Evolutionary conservation across 2,329 filamentous ascomycete genomes (phyloP).

Genomic region (Monosporascus cannonballus): DNA sequence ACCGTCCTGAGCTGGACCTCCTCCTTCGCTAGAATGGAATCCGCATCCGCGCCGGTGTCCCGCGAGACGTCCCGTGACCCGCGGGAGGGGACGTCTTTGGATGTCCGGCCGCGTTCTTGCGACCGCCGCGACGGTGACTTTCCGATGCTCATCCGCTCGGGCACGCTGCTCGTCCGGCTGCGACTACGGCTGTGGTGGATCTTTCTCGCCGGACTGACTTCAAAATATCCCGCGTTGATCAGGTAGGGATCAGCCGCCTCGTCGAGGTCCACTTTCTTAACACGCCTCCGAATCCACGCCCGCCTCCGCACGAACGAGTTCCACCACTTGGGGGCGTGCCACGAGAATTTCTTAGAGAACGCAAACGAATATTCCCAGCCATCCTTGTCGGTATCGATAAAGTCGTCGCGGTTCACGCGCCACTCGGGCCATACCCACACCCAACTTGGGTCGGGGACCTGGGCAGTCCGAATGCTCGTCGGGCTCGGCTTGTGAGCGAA

Average conservation of each 20-base stretch:
- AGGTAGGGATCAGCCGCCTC: slow-evolving; percentile 52
- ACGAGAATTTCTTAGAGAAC: slow-evolving; percentile 68
- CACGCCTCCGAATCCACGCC: slow-evolving; percentile 78
- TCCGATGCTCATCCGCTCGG: slow-evolving; percentile 24
- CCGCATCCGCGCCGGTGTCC: slow-evolving; percentile 20
- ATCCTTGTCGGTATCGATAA: slow-evolving; percentile 66
- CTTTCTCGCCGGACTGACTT: slow-evolving; percentile 54
- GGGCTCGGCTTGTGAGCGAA: slow-evolving; percentile 52
- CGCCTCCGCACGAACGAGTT: slow-evolving; percentile 90
- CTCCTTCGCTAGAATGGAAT: slow-evolving; percentile 32
- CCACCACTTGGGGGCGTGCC: slow-evolving; percentile 90
- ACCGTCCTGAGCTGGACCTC: slow-evolving; percentile 50
- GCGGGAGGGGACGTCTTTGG: slow-evolving; percentile 20
- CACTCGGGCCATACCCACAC: slow-evolving; percentile 73
- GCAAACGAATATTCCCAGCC: slow-evolving; percentile 97
- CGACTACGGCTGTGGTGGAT: slow-evolving; percentile 28
- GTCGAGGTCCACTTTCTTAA: slow-evolving; percentile 50
- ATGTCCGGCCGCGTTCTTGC: slow-evolving; percentile 23
- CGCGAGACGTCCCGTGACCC: slow-evolving; percentile 25
- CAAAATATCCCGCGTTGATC: slow-evolving; percentile 75
- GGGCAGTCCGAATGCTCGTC: slow-evolving; percentile 72
- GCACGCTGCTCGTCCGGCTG: slow-evolving; percentile 30
- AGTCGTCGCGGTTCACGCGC: slow-evolving; percentile 64
- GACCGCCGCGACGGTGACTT: slow-evolving; percentile 24
- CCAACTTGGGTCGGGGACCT: slow-evolving; percentile 93